Evolutionary conservation across 208 protist genomes (phyloP).

Genomic region (Wallacemonas rigidus): DNA sequence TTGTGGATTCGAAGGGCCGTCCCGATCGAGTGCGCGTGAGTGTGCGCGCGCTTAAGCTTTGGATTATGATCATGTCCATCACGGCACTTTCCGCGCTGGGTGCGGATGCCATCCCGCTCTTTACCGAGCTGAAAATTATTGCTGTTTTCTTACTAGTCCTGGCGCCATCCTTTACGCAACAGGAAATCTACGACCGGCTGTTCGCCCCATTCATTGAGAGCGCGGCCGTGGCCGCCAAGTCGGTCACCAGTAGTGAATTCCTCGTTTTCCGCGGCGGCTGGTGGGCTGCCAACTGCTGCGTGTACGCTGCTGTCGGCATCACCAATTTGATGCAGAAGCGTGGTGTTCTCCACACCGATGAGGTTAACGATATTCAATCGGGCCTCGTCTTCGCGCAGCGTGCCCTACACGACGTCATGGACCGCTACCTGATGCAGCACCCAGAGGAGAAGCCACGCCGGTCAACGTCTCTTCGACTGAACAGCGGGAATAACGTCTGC

Average conservation of each 20-base stretch:
- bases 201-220: conserved; percentile 47
- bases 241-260: conserved; percentile 36
- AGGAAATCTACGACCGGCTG: conserved; percentile 55
- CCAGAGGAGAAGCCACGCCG: conserved; percentile 16
- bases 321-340: conserved; percentile 44
- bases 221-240: conserved; percentile 17
- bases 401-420: conserved; percentile 40
- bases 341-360: conserved; percentile 37
- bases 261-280: conserved; percentile 35
- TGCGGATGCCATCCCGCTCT: conserved; percentile 52
- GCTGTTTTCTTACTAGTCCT: conserved; percentile 59
- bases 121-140: conserved; percentile 59
- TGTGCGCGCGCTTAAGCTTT: conserved; percentile 55
- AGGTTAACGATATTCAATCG: conserved; percentile 48
- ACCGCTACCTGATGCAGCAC: conserved; percentile 13
- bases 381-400: conserved; percentile 52
- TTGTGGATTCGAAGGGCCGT: conserved; percentile 9
- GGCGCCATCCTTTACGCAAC: conserved; percentile 45
- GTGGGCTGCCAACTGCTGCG: conserved; percentile 32
- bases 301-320: conserved; percentile 36
- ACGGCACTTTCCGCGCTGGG: conserved; percentile 47
- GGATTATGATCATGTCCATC: conserved; percentile 61
- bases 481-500: background rate
- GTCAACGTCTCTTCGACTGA: background rate
- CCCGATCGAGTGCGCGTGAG: conserved; percentile 15